phyloP scores from a whole-genome alignment of 1,284 basidiomycete species.

The Ceratobasidium sp. region DNA sequence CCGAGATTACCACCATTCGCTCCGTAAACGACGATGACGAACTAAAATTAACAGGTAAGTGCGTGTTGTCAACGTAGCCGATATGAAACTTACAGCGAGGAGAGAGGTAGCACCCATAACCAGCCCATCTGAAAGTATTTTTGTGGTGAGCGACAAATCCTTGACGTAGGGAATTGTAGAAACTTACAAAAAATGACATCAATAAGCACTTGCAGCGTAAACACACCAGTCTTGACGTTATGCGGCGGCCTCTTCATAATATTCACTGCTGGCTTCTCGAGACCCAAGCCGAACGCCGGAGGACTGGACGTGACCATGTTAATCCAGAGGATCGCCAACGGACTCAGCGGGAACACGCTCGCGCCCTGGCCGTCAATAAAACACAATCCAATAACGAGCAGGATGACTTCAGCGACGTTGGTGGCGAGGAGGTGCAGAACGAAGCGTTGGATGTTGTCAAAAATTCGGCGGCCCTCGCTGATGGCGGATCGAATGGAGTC shows the following conservation, averaged over 20 bases:
- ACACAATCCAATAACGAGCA: slow-evolving; percentile 74
- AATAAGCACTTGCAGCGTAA: slow-evolving; percentile 65
- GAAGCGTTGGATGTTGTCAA: slow-evolving; percentile 65
- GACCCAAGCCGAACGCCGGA: slow-evolving; percentile 73
- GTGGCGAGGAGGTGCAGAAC: slow-evolving; percentile 68
- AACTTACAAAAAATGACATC: slow-evolving; percentile 65
- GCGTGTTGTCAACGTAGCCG: not conserved
- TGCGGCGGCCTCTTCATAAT: slow-evolving; percentile 72
- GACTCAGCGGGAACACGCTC: slow-evolving; percentile 77
- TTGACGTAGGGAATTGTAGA: not conserved
- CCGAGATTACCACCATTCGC: slow-evolving; percentile 67
- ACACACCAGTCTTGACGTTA: slow-evolving; percentile 66
- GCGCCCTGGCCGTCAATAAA: slow-evolving; percentile 71
- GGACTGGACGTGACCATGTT: slow-evolving; percentile 66
- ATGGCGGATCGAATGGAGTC: slow-evolving; percentile 77
- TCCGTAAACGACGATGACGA: slow-evolving; percentile 71
- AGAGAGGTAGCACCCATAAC: slow-evolving; percentile 72
- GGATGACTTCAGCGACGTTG: slow-evolving; percentile 74
- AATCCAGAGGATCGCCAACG: slow-evolving; percentile 69
- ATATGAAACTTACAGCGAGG: slow-evolving; percentile 43
- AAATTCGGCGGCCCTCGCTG: slow-evolving; percentile 69
- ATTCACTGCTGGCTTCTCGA: slow-evolving; percentile 70
- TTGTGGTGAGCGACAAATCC: not conserved
- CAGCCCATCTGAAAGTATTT: slow-evolving; percentile 65
- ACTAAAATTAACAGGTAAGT: slow-evolving; percentile 51